phyloP scores from a whole-genome alignment of 306 rosid species.

The Chamaecrista fasciculata region DNA sequence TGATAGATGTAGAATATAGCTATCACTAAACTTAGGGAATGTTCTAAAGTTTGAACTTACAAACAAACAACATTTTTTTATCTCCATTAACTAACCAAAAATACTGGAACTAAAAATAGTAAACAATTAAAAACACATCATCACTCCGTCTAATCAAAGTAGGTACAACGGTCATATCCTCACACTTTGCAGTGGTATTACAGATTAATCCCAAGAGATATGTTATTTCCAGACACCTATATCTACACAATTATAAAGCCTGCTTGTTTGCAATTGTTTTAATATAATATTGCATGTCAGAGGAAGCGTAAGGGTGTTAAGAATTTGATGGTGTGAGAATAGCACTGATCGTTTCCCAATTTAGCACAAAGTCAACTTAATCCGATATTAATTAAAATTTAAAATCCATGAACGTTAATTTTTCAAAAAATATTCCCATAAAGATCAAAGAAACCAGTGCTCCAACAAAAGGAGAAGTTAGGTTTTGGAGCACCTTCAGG shows the following conservation, averaged over 20 bases:
- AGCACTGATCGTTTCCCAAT: neutral
- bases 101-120: neutral
- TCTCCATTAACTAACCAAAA: neutral
- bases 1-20: neutral
- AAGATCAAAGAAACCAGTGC: neutral
- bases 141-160: neutral
- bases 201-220: neutral
- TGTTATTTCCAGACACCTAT: neutral
- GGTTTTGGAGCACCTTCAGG: neutral
- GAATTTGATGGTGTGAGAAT: neutral
- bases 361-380: neutral
- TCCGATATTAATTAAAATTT: neutral
- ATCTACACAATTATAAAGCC: neutral
- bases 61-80: neutral
- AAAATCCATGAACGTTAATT: neutral
- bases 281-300: neutral
- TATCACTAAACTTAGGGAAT: neutral
- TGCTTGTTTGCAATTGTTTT: neutral
- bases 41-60: neutral
- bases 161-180: neutral
- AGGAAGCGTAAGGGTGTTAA: neutral
- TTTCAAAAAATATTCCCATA: neutral
- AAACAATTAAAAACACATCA: neutral
- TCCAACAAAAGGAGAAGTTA: neutral
- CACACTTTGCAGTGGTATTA: neutral